A percentile compares a stretch with the other conserved stretches of the same genome.
These are phyloP conservation scores for Ambrosia artemisiifolia DNA, from an alignment of 129 eudicot genomes.

Conservation along the genomic window DNA sequence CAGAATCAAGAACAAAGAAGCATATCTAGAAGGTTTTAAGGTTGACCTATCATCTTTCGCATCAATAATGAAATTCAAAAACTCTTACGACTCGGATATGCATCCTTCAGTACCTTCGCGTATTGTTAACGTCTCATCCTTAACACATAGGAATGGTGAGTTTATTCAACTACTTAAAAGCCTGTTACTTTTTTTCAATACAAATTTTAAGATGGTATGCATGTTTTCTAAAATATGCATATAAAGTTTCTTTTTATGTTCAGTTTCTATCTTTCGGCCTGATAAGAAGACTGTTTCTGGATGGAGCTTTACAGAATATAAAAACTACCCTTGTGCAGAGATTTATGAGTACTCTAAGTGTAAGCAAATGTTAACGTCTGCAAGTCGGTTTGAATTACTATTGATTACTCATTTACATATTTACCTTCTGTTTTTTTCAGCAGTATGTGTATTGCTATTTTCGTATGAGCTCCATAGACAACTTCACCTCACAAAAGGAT, in stretches of 20 bases:
- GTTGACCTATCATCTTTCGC: constrained; percentile 64
- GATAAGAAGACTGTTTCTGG: constrained; percentile 60
- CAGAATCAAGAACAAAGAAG: constrained; percentile 42
- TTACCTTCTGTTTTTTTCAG: not conserved
- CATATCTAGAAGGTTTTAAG: constrained; percentile 62
- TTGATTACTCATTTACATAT: too few relatives aligned
- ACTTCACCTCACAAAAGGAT: constrained; percentile 41
- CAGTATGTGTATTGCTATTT: constrained; percentile 73
- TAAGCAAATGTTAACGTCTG: constrained; percentile 32
- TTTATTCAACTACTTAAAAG: not conserved
- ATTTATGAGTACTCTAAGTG: constrained; percentile 72
- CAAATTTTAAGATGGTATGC: not conserved
- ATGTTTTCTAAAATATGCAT: not conserved
- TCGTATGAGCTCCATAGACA: constrained; percentile 82
- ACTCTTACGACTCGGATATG: too few relatives aligned
- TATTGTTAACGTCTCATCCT: constrained; percentile 78
- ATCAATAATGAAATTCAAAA: constrained; percentile 70
- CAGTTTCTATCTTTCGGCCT: constrained; percentile 48
- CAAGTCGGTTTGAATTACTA: too few relatives aligned
- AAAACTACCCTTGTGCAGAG: constrained; percentile 55
- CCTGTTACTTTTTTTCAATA: not conserved
- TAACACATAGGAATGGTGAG: constrained; percentile 89
- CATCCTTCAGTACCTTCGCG: constrained; percentile 80
- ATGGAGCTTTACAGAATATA: constrained; percentile 34
- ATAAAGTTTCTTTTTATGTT: not conserved